These are phyloP conservation scores for Cryptosporidium felis DNA, from an alignment of 169 alveolate genomes.

Conservation along the genomic window DNA sequence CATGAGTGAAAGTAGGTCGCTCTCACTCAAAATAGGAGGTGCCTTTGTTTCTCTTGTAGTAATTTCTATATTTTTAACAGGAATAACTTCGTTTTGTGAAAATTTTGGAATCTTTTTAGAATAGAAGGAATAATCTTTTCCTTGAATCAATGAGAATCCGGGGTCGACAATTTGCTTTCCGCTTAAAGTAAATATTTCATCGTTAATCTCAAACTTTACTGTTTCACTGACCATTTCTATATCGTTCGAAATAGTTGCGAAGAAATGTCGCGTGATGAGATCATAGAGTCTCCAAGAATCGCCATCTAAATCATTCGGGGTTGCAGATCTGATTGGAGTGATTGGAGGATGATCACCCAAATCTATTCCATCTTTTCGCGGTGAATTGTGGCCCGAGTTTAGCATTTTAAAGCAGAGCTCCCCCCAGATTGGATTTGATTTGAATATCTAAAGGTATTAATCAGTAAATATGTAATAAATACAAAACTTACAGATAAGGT, in stretches of 20 bases:
- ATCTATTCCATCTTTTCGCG: constrained; percentile 87
- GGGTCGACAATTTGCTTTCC: constrained; percentile 81
- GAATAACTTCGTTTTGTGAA: not conserved
- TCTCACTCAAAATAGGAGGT: constrained; percentile 95
- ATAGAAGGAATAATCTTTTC: constrained; percentile 67
- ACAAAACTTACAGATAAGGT: constrained; percentile 57
- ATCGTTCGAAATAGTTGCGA: constrained; percentile 87
- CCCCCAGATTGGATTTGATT: constrained; percentile 79
- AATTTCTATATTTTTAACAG: constrained; percentile 10
- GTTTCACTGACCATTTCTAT: constrained; percentile 81
- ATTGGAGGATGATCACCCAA: constrained; percentile 97
- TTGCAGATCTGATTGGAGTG: constrained; percentile 89
- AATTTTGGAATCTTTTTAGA: constrained; percentile 75
- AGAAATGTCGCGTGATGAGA: constrained; percentile 86
- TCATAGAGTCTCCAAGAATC: constrained; percentile 86
- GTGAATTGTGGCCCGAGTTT: constrained; percentile 76
- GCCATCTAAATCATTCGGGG: constrained; percentile 79
- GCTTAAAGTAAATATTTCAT: constrained; percentile 80
- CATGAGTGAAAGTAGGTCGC: constrained; percentile 94
- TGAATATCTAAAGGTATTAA: constrained; percentile 71
- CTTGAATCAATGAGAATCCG: constrained; percentile 87
- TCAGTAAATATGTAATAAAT: not conserved
- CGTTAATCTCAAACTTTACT: constrained; percentile 78
- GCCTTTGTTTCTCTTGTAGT: constrained; percentile 85
- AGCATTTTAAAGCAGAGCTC: constrained; percentile 75